Evolutionary conservation across 345 rosid species (phyloP).

Genomic region (Anastatica hierochuntica): DNA sequence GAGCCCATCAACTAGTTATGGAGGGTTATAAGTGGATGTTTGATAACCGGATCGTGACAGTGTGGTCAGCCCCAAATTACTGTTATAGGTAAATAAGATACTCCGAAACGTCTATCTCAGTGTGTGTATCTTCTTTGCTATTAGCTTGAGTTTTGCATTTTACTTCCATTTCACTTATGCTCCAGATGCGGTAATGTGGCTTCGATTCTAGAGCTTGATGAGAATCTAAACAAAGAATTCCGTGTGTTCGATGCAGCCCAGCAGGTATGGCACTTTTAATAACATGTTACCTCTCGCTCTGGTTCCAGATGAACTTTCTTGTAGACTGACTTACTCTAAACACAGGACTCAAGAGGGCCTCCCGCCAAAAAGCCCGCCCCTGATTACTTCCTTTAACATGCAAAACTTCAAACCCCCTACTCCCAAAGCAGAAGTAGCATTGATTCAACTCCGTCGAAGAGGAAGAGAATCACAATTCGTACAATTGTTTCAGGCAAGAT

Average conservation of each 20-base stretch:
- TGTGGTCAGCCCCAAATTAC: conserved; percentile 77
- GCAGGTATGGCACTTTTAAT: too few relatives aligned
- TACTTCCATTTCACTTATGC: conserved; percentile 18
- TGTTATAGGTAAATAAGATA: conserved; percentile 40
- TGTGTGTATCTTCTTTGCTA: background rate
- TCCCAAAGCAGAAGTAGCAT: background rate
- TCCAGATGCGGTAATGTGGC: conserved; percentile 88
- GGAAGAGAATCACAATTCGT: conserved; percentile 4
- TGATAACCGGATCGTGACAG: conserved; percentile 74
- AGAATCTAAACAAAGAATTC: conserved; percentile 58
- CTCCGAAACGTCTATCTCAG: background rate
- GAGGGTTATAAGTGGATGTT: conserved; percentile 97
- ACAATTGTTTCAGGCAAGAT: conserved; percentile 10
- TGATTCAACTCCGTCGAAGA: background rate
- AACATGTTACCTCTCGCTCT: background rate
- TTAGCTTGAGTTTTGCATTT: conserved; percentile 1
- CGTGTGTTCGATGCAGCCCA: conserved; percentile 86
- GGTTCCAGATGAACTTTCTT: background rate
- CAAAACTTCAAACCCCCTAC: background rate
- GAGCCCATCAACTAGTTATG: conserved; percentile 96
- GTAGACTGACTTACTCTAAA: background rate
- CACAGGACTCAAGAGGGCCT: conserved; percentile 76
- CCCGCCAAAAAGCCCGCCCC: conserved; percentile 81
- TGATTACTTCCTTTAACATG: conserved; percentile 67
- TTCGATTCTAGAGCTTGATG: conserved; percentile 79